Evolutionary conservation across 163 green algal species (phyloP), one percentile per base, ranked within the genome.

Genomic region (Scenedesmus sp.): DNA sequence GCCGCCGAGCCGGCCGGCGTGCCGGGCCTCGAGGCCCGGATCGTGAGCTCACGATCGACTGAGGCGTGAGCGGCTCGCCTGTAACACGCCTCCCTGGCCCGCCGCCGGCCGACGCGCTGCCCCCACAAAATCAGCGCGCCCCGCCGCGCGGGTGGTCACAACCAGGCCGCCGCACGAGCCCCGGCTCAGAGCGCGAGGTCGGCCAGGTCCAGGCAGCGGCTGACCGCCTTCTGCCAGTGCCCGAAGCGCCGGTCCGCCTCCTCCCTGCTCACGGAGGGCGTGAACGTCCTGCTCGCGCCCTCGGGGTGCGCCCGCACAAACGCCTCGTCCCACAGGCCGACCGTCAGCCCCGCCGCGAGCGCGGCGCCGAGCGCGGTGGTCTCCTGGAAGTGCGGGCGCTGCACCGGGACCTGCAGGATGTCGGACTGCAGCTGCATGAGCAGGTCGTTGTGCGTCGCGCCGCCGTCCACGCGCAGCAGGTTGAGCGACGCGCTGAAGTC

Each of bases 351-450:
- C 17, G 96, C 96, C 10, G 96, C 96, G 39, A 96, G 86, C 4
- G 96, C 96, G 9, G 96, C 96, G 2, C 96, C 96, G 62, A 96
- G 66, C 0, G 86, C 89, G 0, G 96, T 99, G 5, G 96, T 98
- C 89, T 99, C 96, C 44, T 93, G 85, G 80, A 97, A 87, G 9
- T 74, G 78, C 10, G 96, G 96, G 10, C 96, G 86, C 53, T 88
- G 36, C 28, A 99, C 95, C 0, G 83, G 80, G 3, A 94, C 77
- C 54, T 95, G 91, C 26, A 96, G 72, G 7, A 92, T 76, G 83
- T 94, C 88, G n/a, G 89, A 63, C 82, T 88, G 94, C 74, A 98
- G 83, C 90, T 98, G 94, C 93, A 99, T 97, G 6, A 99, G 89
- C 50, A 97, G 70, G 82, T 92, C 70, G 82, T 98, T 99, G 6